Conservation (phyloP, 768 basidiomycete genomes). For the Mrakia frigida region DNA sequence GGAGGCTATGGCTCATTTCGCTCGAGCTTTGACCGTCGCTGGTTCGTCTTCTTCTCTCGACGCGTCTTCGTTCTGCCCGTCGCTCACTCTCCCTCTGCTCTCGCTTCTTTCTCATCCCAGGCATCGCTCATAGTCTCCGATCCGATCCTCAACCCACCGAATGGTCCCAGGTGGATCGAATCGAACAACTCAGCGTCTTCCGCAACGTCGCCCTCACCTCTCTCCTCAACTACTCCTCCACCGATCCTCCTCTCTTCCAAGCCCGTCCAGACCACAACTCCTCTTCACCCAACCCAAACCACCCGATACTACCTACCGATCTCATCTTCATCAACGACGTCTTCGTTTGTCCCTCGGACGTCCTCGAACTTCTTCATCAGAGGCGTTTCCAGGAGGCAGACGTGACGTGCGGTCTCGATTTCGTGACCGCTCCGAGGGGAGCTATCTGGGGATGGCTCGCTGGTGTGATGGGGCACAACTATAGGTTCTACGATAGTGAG, state of each 20-base stretch:
- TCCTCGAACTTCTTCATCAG: conserved; percentile 32
- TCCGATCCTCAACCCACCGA: conserved; percentile 27
- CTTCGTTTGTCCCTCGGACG: conserved; percentile 30
- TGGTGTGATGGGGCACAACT: conserved; percentile 15
- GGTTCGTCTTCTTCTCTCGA: not conserved
- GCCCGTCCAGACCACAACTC: not conserved
- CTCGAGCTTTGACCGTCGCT: conserved; percentile 19
- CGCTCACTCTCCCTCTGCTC: not conserved
- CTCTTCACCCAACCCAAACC: not conserved
- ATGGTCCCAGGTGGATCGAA: conserved; percentile 28
- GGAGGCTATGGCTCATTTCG: conserved; percentile 25
- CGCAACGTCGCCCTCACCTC: conserved; percentile 30
- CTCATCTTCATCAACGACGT: conserved; percentile 33
- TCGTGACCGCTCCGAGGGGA: conserved; percentile 15
- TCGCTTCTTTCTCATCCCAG: not conserved
- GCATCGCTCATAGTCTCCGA: conserved; percentile 25
- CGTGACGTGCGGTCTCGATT: conserved; percentile 29
- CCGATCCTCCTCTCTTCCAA: conserved; percentile 12
- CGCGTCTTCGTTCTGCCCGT: not conserved
- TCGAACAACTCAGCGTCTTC: conserved; percentile 29
- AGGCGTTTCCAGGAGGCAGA: conserved; percentile 23
- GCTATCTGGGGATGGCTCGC: conserved; percentile 26
- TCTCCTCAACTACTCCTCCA: conserved; percentile 21
- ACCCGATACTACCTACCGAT: conserved; percentile 22
- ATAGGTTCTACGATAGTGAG: conserved; percentile 33